Base-by-base conservation (phyloP, 2,329 filamentous ascomycete species). In the Sporothrix humicola region DNA sequence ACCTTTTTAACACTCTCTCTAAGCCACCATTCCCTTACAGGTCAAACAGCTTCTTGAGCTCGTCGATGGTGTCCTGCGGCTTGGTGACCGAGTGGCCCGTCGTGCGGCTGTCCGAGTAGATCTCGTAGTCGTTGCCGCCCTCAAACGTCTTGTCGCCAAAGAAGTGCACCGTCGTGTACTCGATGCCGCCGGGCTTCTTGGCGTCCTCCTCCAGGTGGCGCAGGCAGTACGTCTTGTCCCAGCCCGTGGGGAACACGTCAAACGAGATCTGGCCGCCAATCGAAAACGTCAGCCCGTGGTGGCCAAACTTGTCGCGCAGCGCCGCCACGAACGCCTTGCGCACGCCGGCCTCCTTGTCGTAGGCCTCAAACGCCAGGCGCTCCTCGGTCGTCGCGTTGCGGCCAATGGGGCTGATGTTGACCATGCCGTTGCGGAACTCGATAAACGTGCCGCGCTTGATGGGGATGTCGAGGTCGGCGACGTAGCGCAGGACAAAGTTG, bases 211-310 rank as follows among this genome's bases (percentile, higher is more conserved):
- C 93, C 75, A 98, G 86, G 83, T 98, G 95, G 78, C 89, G 86
- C 77, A 98, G 87, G 85, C 95, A 98, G 88, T 97, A 99, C 10
- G 93, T 97, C 90, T 98, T 99, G 85, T 99, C 96, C 96, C 96
- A 99, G 80, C 96, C 96, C 2, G 86, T 89, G 76, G 96, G 96
- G 88, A 99, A 99, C 79, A 98, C 93, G 81, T 99, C 96, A 82
- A 99, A 99, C 74, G 95, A 98, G 83, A 99, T 98, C 81, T 98
- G 94, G 71, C 96, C 96, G 78, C 96, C 96, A 79, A 99, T 97
- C 76, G 94, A 95, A 87, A 92, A 98, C 58, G 93, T 98, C 79
- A 98, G 86, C 50, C 93, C 94, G 76, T 93, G 85, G 82, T 97
- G 90, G 1, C 90, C 88, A 83, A 99, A 98, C 78, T 91, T 88